These are phyloP conservation scores for Trametes punicea DNA, from an alignment of 768 basidiomycete species.

Conservation along the genomic window DNA sequence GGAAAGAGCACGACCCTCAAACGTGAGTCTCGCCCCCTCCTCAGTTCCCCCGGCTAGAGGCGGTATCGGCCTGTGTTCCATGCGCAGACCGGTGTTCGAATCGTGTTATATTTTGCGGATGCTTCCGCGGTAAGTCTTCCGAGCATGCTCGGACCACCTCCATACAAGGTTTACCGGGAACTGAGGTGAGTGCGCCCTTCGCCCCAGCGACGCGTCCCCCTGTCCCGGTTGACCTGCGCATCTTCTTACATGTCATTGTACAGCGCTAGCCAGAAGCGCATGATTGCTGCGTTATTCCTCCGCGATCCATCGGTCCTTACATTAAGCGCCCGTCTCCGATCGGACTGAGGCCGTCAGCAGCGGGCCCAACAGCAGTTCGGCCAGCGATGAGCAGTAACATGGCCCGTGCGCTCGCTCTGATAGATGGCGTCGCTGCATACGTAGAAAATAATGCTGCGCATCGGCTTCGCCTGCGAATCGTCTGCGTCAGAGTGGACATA, in stretches of 20 bases:
- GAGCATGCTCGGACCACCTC: conserved; percentile 8
- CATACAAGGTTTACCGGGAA: conserved; percentile 15
- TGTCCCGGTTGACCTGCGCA: background rate
- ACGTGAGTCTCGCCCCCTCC: conserved; percentile 54
- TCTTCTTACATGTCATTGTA: conserved; percentile 12
- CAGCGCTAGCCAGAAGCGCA: conserved; percentile 10
- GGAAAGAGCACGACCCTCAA: conserved; percentile 87
- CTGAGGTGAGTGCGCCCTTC: conserved; percentile 9
- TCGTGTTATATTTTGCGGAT: background rate
- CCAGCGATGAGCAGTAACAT: background rate
- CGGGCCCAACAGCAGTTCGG: background rate
- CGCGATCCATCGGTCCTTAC: conserved; percentile 11
- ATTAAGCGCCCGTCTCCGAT: conserved; percentile 9
- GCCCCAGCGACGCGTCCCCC: conserved; percentile 5
- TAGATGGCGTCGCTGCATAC: background rate
- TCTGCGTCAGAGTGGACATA: conserved; percentile 11
- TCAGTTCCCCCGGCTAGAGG: background rate
- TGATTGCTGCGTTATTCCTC: conserved; percentile 9
- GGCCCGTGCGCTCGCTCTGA: conserved; percentile 7
- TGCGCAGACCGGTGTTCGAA: background rate
- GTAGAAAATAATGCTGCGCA: background rate
- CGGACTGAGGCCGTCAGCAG: background rate
- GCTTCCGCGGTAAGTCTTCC: conserved; percentile 1
- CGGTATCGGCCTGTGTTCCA: conserved; percentile 6
- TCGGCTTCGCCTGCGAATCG: background rate